These are phyloP conservation scores for Crithidia mellificae DNA, from an alignment of 208 protist genomes.

Conservation along the genomic window DNA sequence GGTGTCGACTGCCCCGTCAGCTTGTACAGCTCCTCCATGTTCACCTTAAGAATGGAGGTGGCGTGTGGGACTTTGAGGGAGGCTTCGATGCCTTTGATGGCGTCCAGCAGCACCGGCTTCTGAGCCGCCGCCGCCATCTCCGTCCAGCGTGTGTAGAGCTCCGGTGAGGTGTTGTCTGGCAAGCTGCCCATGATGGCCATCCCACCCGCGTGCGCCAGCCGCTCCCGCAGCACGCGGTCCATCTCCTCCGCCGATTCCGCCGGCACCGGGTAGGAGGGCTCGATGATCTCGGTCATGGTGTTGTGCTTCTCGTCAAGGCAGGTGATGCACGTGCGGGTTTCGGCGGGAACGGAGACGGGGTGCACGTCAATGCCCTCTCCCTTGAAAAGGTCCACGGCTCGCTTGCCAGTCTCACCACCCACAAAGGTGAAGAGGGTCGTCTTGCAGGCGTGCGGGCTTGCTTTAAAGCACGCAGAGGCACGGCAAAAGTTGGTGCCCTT, in stretches of 20 bases:
- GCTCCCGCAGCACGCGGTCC: constrained; percentile 13
- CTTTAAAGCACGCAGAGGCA: constrained; percentile 25
- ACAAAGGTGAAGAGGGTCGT: constrained; percentile 36
- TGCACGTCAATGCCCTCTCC: constrained; percentile 31
- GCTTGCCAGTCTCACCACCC: constrained; percentile 31
- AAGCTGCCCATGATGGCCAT: constrained; percentile 45
- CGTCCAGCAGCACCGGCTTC: constrained; percentile 42
- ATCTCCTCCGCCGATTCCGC: constrained; percentile 26
- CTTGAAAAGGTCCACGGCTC: constrained; percentile 20
- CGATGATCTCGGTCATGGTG: constrained; percentile 51
- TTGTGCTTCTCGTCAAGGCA: constrained; percentile 29
- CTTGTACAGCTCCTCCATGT: constrained; percentile 33
- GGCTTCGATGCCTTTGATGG: constrained; percentile 38
- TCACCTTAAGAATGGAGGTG: constrained; percentile 39
- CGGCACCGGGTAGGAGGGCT: constrained; percentile 34
- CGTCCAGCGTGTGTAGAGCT: constrained; percentile 40
- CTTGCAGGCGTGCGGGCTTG: constrained; percentile 10
- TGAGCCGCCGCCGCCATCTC: constrained; percentile 24
- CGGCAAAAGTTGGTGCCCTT: constrained; percentile 53
- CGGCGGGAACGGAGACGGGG: constrained; percentile 18
- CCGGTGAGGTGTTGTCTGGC: constrained; percentile 24
- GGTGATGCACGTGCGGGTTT: constrained; percentile 42
- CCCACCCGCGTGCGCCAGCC: constrained; percentile 22
- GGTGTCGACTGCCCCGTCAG: constrained; percentile 22
- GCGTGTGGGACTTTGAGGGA: constrained; percentile 29